These are phyloP conservation scores for Pestalotiopsis sp. DNA, from an alignment of 2,329 filamentous ascomycete genomes.

Conservation along the genomic window DNA sequence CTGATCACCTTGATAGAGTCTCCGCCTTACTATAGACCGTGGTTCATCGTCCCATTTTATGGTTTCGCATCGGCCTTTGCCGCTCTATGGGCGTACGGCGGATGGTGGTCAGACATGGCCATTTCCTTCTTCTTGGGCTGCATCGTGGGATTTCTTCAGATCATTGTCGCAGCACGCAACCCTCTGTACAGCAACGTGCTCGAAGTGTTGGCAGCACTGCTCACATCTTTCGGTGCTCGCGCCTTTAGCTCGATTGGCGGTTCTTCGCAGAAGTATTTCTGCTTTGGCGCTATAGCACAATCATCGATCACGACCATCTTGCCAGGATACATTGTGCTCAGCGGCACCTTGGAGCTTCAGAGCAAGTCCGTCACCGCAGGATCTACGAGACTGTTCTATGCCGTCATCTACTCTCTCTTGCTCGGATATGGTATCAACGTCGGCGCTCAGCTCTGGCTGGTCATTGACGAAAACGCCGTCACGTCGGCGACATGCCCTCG, in stretches of 20 bases:
- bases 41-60: conserved; percentile 41
- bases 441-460: conserved; percentile 44
- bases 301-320: conserved; percentile 68
- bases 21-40: conserved; percentile 17
- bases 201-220: conserved; percentile 62
- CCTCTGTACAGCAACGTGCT: conserved; percentile 70
- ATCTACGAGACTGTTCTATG: conserved; percentile 74
- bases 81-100: conserved; percentile 75
- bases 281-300: conserved; percentile 67
- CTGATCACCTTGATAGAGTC: conserved; percentile 11
- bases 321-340: conserved; percentile 63
- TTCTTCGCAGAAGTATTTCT: conserved; percentile 51
- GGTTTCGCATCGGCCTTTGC: conserved; percentile 73
- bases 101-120: conserved; percentile 72
- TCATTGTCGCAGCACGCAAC: conserved; percentile 70
- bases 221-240: conserved; percentile 64
- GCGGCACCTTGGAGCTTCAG: conserved; percentile 63
- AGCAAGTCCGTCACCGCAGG: conserved; percentile 70
- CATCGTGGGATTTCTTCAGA: conserved; percentile 69
- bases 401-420: conserved; percentile 73
- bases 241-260: conserved; percentile 62
- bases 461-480: conserved; percentile 42
- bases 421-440: conserved; percentile 71
- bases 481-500: conserved; percentile 34
- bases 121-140: conserved; percentile 72